Evolutionary conservation across 1,284 basidiomycete species (phyloP), one percentile per base, ranked within the genome.

Genomic region (Pascua guehoae): DNA sequence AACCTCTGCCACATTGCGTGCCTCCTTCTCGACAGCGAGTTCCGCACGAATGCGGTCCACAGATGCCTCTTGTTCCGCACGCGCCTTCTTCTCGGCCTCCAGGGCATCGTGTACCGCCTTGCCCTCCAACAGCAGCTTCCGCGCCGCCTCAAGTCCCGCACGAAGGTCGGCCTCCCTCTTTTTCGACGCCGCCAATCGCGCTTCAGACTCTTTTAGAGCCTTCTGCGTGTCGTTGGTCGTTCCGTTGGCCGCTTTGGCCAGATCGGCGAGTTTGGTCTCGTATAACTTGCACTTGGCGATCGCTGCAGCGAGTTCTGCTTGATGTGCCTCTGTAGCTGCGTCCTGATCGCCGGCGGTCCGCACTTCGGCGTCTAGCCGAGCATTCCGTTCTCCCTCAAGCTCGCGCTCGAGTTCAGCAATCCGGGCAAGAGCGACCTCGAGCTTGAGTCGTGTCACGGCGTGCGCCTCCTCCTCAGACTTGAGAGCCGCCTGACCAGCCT

Each of bases 381-480:
- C 53, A 24, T 42, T 24, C 15, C 43, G 40, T 18, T 41, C 49
- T 40, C 42, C 24, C 24, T 32, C 24, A 32, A 32, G 24, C 52
- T 61, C 53, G 14, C 36, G 43, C 49, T 61, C 56, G 36, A 63
- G 53, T 41, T 61, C 44, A 10, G 54, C 53, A 39, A 60, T n/a
- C 16, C 51, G 50, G 14, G 18, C n/a, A 12, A 50, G 14, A 14
- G 49, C 24, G 8, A 38, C 46, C 32, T 41, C 42, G 12, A 59
- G 55, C 39, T 59, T 54, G 15, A 38, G 47, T 5, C 37, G 15
- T 2, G 51, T 53, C 5, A 14, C 53, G 0, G 37, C 17, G 32
- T 53, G 57, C 4, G 41, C 43, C 8, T 44, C 41, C 8, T 51
- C 17, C 47, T 63, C 53, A 0, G 44, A 18, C 15, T 51, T 50